Conservation (phyloP, 495 filamentous ascomycete species). For the Talaromyces thailandensis region DNA sequence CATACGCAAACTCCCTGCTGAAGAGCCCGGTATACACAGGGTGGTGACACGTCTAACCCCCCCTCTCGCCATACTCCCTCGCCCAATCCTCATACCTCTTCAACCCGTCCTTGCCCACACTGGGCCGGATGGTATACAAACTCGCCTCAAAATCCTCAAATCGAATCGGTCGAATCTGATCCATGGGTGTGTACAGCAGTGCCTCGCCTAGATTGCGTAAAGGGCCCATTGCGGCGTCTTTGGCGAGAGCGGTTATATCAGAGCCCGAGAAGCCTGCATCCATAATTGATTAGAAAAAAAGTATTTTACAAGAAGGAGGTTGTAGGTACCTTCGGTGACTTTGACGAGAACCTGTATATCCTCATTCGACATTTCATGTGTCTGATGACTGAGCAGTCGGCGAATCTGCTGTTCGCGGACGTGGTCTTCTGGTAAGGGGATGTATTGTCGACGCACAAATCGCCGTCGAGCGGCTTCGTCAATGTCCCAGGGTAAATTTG, state of each 20-base stretch:
- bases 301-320: not conserved
- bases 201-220: conserved; percentile 86
- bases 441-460: conserved; percentile 93
- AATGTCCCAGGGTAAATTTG: conserved; percentile 96
- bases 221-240: conserved; percentile 97
- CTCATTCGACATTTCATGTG: conserved; percentile 62
- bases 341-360: conserved; percentile 73
- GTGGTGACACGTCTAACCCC: conserved; percentile 41
- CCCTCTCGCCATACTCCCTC: conserved; percentile 82
- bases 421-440: conserved; percentile 78
- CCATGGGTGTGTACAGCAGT: conserved; percentile 81
- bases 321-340: conserved; percentile 67
- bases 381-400: conserved; percentile 75
- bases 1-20: not conserved
- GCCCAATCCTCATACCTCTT: conserved; percentile 93
- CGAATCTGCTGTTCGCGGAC: conserved; percentile 71
- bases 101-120: conserved; percentile 77
- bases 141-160: conserved; percentile 80
- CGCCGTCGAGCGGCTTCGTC: conserved; percentile 88
- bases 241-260: conserved; percentile 93
- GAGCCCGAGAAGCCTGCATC: conserved; percentile 90
- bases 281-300: not conserved
- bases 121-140: conserved; percentile 77
- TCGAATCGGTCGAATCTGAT: conserved; percentile 83
- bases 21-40: not conserved